Evolutionary conservation across 768 basidiomycete genomes (phyloP).

Genomic region (Termitomyces sp.): DNA sequence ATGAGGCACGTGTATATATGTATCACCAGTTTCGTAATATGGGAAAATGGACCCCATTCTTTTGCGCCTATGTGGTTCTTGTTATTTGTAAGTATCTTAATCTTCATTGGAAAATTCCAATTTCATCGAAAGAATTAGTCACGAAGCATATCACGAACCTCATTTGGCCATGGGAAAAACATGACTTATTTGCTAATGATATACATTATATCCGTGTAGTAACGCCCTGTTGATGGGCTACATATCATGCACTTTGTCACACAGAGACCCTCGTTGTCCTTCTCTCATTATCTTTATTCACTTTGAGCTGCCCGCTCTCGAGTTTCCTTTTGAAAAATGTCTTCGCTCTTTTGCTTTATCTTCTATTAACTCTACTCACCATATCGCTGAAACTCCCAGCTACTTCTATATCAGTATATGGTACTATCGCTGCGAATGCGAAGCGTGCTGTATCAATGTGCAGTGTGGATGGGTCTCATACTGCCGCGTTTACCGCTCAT

Average conservation of each 20-base stretch:
- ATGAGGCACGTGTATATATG: background rate
- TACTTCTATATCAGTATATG: conserved; percentile 14
- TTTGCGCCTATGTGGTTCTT: too few species aligned
- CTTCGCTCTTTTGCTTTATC: background rate
- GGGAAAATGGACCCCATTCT: background rate
- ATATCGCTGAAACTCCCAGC: conserved; percentile 1
- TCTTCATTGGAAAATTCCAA: too few species aligned
- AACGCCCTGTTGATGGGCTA: background rate
- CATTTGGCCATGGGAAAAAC: background rate
- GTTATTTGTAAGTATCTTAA: background rate
- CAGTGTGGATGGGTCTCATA: conserved; percentile 8
- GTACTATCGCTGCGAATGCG: conserved; percentile 6
- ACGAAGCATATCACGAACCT: background rate
- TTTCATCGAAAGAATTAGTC: background rate
- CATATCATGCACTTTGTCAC: background rate
- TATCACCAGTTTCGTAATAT: background rate
- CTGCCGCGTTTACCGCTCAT: conserved; percentile 1
- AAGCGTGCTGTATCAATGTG: conserved; percentile 9
- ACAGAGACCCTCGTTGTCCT: background rate
- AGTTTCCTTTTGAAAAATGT: background rate
- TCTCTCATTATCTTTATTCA: background rate
- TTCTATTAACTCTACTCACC: background rate
- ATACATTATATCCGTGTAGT: background rate
- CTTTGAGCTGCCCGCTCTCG: background rate
- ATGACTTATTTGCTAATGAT: background rate